phyloP scores from a whole-genome alignment of 1,284 basidiomycete genomes.

The Austroboletus novae-zelandiae region DNA sequence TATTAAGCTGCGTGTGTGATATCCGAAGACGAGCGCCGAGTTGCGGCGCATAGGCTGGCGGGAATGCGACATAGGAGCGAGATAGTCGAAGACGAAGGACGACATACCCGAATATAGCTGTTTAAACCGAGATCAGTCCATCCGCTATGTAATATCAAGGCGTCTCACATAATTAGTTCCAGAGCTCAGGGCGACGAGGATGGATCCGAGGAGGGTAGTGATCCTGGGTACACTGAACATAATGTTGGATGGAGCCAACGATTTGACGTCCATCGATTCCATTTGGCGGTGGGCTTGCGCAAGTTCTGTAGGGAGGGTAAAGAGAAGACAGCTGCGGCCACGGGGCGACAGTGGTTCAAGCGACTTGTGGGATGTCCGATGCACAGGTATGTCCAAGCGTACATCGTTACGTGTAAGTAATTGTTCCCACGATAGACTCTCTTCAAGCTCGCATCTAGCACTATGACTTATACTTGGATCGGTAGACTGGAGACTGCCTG shows the following conservation, averaged over 20 bases:
- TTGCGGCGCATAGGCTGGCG: slow-evolving; percentile 76
- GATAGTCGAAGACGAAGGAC: background rate
- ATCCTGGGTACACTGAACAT: slow-evolving; percentile 24
- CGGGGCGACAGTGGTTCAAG: too few relatives aligned
- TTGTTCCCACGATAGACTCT: too few relatives aligned
- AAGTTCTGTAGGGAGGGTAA: too few relatives aligned
- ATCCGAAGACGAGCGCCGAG: slow-evolving; percentile 68
- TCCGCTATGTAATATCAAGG: slow-evolving; percentile 10
- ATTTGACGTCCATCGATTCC: slow-evolving; percentile 4
- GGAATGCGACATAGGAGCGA: background rate
- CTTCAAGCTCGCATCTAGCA: too few relatives aligned
- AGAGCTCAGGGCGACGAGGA: slow-evolving; percentile 58
- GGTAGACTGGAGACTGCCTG: too few relatives aligned
- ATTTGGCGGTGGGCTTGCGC: slow-evolving; percentile 3
- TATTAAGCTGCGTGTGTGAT: slow-evolving; percentile 72
- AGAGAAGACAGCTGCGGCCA: too few relatives aligned
- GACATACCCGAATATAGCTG: slow-evolving; percentile 33
- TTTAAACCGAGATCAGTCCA: background rate
- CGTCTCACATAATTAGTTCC: slow-evolving; percentile 71
- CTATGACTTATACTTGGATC: too few relatives aligned
- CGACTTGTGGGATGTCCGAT: too few relatives aligned
- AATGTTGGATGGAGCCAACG: slow-evolving; percentile 1
- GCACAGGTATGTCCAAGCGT: too few relatives aligned
- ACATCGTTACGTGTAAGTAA: too few relatives aligned
- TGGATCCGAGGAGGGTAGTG: slow-evolving; percentile 47